phyloP scores from a whole-genome alignment of 495 filamentous ascomycete genomes.

The Neurospora sp. region DNA sequence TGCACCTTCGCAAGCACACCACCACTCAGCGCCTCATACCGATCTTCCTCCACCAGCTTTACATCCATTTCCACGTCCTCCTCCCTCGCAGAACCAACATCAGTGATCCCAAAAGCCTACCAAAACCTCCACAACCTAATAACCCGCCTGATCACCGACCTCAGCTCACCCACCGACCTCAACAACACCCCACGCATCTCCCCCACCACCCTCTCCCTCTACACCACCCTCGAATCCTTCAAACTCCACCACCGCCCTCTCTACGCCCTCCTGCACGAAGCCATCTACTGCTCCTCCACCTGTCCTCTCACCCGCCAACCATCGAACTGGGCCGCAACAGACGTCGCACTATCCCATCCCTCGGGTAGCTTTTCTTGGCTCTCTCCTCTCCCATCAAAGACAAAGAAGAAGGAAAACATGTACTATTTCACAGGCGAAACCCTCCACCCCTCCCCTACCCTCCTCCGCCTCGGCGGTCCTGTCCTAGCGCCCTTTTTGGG shows the following conservation, averaged over 20 bases:
- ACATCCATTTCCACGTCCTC: not conserved
- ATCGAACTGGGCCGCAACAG: conserved; percentile 34
- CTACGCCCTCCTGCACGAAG: conserved; percentile 18
- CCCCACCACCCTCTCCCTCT: not conserved
- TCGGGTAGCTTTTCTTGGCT: conserved; percentile 33
- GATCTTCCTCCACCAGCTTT: not conserved
- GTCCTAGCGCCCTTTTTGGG: conserved; percentile 46
- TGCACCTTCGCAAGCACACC: not conserved
- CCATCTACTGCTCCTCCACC: conserved; percentile 12
- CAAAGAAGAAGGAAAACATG: conserved; percentile 22
- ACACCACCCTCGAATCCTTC: conserved; percentile 3
- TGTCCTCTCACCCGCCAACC: not conserved
- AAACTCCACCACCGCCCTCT: conserved; percentile 13
- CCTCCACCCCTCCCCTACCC: conserved; percentile 51
- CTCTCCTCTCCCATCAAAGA: not conserved
- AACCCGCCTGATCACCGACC: not conserved
- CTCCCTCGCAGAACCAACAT: not conserved
- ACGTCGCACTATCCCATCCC: conserved; percentile 17
- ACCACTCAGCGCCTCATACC: not conserved
- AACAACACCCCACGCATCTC: conserved; percentile 14
- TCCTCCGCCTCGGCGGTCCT: not conserved
- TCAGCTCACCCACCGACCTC: not conserved
- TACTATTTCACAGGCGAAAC: conserved; percentile 85
- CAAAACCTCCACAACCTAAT: not conserved
- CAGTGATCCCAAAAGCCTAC: not conserved